Base-by-base conservation (phyloP, 1,139 yeast genomes). In the Blastobotrys ciferrii region DNA sequence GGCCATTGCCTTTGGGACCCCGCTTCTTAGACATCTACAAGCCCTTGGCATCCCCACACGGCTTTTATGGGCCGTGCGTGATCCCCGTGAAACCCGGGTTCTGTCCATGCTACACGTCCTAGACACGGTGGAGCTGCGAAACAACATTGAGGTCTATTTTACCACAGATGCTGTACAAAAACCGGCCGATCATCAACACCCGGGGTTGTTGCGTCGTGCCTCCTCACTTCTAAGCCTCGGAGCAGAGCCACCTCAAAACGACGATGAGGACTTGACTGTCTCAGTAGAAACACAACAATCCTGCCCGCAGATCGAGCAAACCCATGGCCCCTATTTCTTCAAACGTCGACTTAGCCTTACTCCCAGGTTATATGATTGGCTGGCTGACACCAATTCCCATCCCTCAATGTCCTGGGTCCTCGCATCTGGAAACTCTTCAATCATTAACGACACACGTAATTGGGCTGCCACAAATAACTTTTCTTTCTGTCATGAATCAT, bases 51-150 rank as follows among this genome's bases (percentile, higher is more conserved):
- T 87, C 9, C 84, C 83, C 14, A 81, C 78, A 9, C 84, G 87
- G 60, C 74, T 89, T 53, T 75, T 89, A 4, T 91, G 97, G 97
- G 96, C 89, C 4, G 80, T 87, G 25, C 77, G 89, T 58, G 96
- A 91, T 61, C 84, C 80, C 53, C 76, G 84, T 48, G 97, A 91
- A 61, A 76, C 88, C 41, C 73, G 79, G 39, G 72, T 85, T 2
- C 70, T 91, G 53, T 81, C 59, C 4, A 56, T 62, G 23, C 58
- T 69, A 3, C 64, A 66, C 0, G 59, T 68, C n/a, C 62, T 63
- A 4, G 67, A 64, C n/a, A 60, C 63, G 3, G 13, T 12, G 5
- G 33, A 31, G 4, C 13, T 31, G 33, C 48, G 61, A 3, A 31
- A 31, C 13, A 31, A 31, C 13, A 55, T 69, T 4, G 72, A 69